Percentiles rank a stretch among this genome's conserved stretches.
Evolutionary conservation across 2,329 filamentous ascomycete genomes (phyloP).

Genomic region (Penicillium capsulatum): DNA sequence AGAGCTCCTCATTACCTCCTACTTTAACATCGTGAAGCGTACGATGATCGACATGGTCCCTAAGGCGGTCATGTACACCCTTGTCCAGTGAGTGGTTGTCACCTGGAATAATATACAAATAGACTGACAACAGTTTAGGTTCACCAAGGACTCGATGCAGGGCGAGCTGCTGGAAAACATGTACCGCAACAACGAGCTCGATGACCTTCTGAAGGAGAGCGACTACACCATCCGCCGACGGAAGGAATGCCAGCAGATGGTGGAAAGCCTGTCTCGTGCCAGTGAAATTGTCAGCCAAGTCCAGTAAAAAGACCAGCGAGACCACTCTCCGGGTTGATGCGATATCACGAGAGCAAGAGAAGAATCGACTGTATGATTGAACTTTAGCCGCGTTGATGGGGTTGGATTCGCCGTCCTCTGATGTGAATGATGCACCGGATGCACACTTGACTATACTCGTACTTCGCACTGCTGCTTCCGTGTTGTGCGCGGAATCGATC

Average conservation of each 20-base stretch:
- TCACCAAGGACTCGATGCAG: constrained; percentile 98
- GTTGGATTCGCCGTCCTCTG: constrained; percentile 13
- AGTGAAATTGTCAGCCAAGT: constrained; percentile 91
- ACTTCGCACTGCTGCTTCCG: constrained; percentile 5
- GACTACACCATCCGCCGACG: constrained; percentile 92
- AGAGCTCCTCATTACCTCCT: constrained; percentile 93
- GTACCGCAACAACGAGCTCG: constrained; percentile 86
- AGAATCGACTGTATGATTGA: constrained; percentile 19
- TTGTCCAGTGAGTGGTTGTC: constrained; percentile 74
- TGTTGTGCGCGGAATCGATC: not conserved
- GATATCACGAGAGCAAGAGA: constrained; percentile 1
- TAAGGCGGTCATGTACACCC: constrained; percentile 96
- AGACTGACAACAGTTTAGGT: constrained; percentile 49
- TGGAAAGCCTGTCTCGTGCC: constrained; percentile 82
- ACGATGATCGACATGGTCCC: constrained; percentile 99
- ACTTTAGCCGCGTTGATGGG: constrained; percentile 15
- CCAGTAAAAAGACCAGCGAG: constrained; percentile 42
- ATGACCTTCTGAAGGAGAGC: constrained; percentile 94
- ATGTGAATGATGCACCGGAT: constrained; percentile 15
- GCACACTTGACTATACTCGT: constrained; percentile 16
- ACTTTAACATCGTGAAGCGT: constrained; percentile 96
- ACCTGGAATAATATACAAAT: not conserved
- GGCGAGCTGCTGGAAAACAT: constrained; percentile 93
- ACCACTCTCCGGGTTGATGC: no score
- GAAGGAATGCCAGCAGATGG: constrained; percentile 99